Conservation (phyloP, 1,139 yeast species). For the Entelexis paramagnoliae region DNA sequence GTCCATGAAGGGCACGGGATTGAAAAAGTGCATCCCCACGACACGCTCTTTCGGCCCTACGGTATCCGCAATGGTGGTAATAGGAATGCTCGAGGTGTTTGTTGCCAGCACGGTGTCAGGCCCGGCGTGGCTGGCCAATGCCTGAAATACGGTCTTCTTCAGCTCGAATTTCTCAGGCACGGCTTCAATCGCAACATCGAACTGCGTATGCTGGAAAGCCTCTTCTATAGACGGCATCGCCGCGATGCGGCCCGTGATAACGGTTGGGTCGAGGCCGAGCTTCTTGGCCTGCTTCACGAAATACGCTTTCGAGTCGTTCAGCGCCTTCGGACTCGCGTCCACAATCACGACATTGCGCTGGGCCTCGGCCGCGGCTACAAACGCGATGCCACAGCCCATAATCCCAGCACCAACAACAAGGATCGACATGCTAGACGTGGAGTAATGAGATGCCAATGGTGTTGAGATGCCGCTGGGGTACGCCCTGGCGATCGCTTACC, state of each 20-base stretch:
- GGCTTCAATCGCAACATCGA: slow-evolving; percentile 37
- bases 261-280: slow-evolving; percentile 8
- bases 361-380: slow-evolving; percentile 36
- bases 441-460: too few relatives aligned
- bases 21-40: slow-evolving; percentile 38
- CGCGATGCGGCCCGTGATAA: slow-evolving; percentile 27
- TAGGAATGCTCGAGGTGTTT: slow-evolving; percentile 37
- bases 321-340: slow-evolving; percentile 31
- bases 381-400: slow-evolving; percentile 39
- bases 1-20: slow-evolving; percentile 38
- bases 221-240: slow-evolving; percentile 26
- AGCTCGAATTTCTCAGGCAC: slow-evolving; percentile 37
- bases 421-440: slow-evolving; percentile 22
- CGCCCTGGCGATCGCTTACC: background rate
- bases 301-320: slow-evolving; percentile 30
- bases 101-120: slow-evolving; percentile 33
- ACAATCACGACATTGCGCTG: slow-evolving; percentile 33
- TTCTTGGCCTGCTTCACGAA: slow-evolving; percentile 30
- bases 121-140: slow-evolving; percentile 30
- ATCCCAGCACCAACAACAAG: slow-evolving; percentile 36
- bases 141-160: slow-evolving; percentile 32
- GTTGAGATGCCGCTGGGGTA: background rate
- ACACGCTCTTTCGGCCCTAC: slow-evolving; percentile 35
- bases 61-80: slow-evolving; percentile 35
- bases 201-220: slow-evolving; percentile 25